Base-by-base conservation (phyloP, 2,329 filamentous ascomycete species). In the Fusarium sp. region DNA sequence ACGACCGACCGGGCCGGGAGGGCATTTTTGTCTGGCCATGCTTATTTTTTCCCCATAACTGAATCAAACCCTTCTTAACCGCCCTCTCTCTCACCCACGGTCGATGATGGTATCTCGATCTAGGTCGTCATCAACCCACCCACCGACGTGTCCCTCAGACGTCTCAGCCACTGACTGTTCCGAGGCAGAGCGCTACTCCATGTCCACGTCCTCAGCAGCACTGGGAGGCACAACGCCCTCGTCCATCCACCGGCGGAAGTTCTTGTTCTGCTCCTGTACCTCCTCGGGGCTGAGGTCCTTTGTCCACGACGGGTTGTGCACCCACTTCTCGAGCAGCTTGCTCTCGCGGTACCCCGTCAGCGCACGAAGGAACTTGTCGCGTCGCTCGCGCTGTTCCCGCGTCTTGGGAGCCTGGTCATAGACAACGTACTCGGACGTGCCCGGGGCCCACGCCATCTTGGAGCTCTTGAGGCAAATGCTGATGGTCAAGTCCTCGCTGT, bases 221-320 rank as follows among this genome's bases (percentile, higher is more conserved):
- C 78, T 77, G 23, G 80, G 80, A 5, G 85, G 85, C 27, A 80
- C 75, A 43, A 85, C 72, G 16, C 87, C 88, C 30, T 90, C 87
- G 52, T 86, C 85, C 76, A 86, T 82, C 87, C 89, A 91, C 68
- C 83, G 85, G 74, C 86, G 83, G 77, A 88, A 91, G 67, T 89
- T 89, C 79, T 92, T 90, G 84, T 95, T 95, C 75, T 91, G 91
- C 82, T 92, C 90, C 80, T 93, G 87, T n/a, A 93, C 91, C 78
- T 93, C 90, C 75, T 93, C 93, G 83, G 94, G 93, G 81, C 92
- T 93, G 83, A 94, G 86, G 64, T 94, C 93, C 83, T 94, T 91
- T 82, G 97, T 87, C 84, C 95, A 96, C 72, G 94, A 89, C 69
- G 92, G 92, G 87, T 95, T 93, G 84, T 92, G 92, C 72, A 97